phyloP scores from a whole-genome alignment of 495 filamentous ascomycete species.

The Podospora didyma region DNA sequence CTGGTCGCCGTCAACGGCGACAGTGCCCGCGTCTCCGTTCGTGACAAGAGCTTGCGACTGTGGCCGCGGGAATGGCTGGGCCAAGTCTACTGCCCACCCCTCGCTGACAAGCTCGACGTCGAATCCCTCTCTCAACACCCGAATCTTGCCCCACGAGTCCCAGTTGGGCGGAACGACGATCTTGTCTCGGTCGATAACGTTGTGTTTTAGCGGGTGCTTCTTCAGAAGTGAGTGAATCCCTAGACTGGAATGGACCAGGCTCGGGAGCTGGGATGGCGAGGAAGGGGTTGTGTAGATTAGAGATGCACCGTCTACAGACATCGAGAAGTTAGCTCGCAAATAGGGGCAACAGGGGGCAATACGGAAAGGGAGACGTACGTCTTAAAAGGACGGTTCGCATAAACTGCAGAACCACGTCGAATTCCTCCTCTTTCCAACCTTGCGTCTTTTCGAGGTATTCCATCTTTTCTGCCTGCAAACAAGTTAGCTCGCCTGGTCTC shows the following conservation, averaged over 20 bases:
- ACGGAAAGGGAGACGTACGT: conserved; percentile 50
- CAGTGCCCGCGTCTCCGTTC: background rate
- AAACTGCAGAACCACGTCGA: conserved; percentile 87
- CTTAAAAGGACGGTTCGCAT: conserved; percentile 80
- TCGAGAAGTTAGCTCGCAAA: conserved; percentile 15
- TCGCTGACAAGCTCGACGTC: conserved; percentile 82
- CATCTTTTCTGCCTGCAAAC: conserved; percentile 77
- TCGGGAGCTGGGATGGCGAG: conserved; percentile 71
- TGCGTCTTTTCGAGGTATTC: conserved; percentile 81
- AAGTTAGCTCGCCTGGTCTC: background rate
- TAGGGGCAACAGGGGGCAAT: background rate
- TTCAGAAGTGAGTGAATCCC: conserved; percentile 87
- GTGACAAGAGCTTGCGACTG: no score
- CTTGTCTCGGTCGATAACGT: conserved; percentile 94
- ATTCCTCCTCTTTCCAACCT: conserved; percentile 89
- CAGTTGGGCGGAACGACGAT: conserved; percentile 91
- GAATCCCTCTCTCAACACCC: conserved; percentile 89
- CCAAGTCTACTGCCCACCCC: conserved; percentile 80
- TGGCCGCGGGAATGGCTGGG: conserved; percentile 45
- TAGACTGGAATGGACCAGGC: conserved; percentile 79
- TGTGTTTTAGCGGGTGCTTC: conserved; percentile 80
- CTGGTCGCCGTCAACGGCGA: conserved; percentile 13
- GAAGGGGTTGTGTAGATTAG: conserved; percentile 88
- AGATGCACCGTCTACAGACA: conserved; percentile 70
- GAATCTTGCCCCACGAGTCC: conserved; percentile 98